Evolutionary conservation across 2,329 filamentous ascomycete species (phyloP), one percentile per base, ranked within the genome.

Genomic region (Clonostachys sp.): DNA sequence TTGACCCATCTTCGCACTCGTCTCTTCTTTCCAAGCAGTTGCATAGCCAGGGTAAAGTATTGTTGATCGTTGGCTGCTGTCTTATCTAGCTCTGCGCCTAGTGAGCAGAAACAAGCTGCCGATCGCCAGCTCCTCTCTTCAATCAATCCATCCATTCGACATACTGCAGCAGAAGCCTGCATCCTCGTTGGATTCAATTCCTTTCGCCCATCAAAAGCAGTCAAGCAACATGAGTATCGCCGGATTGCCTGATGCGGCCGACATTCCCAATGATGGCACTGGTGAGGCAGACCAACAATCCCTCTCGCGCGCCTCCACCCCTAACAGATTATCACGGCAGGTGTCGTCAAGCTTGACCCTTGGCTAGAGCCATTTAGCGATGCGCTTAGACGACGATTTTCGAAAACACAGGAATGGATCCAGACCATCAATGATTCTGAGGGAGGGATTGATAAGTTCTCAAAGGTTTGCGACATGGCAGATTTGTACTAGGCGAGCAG

Each of bases 371-470:
- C 94, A 5, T 96, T 95, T 75, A 80, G 83, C 59, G 89, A 86
- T 47, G 74, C 84, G 34, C 75, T 99, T 53, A 85, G 82, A 65
- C 79, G 82, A 51, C 83, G 94, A 61, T 96, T 86, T 67, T 70
- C 79, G 49, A 89, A 88, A 62, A 83, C 91, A 12, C 84, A 95
- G 58, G 74, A 87, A 49, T 97, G 92, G 94, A 88, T 96, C 61
- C 83, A 87, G 63, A 85, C 73, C 30, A 89, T 99, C 61, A 74
- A 95, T 53, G 78, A 89, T 35, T 82, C 80, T 2, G 94, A 99
- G 67, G 94, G 94, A 44, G 90, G 94, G 14, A 64, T 99, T 41
- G 89, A 95, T 51, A 90, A 92, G 65, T 99, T 97, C 71, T 92
- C 88, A 58, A 87, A 80, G 70, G 90, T 89, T 65, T 51, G 75